These are phyloP conservation scores for Articulospora tetracladia DNA, from an alignment of 495 filamentous ascomycete species.

Conservation along the genomic window DNA sequence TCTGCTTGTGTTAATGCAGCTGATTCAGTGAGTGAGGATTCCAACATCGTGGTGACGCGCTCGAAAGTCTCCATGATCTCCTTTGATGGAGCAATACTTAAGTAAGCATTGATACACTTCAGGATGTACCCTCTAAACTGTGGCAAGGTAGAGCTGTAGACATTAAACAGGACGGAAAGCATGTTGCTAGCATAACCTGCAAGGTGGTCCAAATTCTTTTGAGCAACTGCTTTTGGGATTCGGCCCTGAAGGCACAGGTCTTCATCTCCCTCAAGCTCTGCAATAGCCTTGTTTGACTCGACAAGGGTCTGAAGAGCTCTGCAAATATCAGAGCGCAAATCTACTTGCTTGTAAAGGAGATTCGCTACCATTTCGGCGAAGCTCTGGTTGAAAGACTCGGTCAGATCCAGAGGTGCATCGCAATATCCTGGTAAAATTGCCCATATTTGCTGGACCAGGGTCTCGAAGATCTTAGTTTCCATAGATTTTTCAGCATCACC, in stretches of 20 bases:
- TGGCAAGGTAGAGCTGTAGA: constrained; percentile 92
- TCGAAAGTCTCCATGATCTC: constrained; percentile 85
- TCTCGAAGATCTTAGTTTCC: constrained; percentile 96
- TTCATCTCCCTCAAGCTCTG: constrained; percentile 53
- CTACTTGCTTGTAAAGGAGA: constrained; percentile 85
- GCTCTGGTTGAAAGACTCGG: constrained; percentile 72
- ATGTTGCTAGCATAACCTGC: constrained; percentile 77
- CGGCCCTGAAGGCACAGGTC: constrained; percentile 67
- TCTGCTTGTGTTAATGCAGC: constrained; percentile 43
- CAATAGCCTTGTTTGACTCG: constrained; percentile 82
- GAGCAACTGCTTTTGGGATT: constrained; percentile 68
- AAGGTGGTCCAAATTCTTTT: constrained; percentile 75
- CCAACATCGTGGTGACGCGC: constrained; percentile 79
- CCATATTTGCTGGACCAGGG: constrained; percentile 93
- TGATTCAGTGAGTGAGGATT: constrained; percentile 63
- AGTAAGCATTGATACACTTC: constrained; percentile 87
- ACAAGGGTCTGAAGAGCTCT: constrained; percentile 79
- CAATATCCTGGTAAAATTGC: constrained; percentile 93
- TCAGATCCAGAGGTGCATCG: constrained; percentile 79
- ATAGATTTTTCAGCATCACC: constrained; percentile 78
- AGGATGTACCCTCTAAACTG: constrained; percentile 87
- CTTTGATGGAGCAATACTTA: constrained; percentile 73
- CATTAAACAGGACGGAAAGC: constrained; percentile 93
- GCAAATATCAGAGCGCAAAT: constrained; percentile 82
- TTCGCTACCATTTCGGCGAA: constrained; percentile 92